Evolutionary conservation across 371 early-diverging fungal genomes (phyloP), one percentile per base, ranked within the genome.

Genomic region (Rhizopus stolonifer): DNA sequence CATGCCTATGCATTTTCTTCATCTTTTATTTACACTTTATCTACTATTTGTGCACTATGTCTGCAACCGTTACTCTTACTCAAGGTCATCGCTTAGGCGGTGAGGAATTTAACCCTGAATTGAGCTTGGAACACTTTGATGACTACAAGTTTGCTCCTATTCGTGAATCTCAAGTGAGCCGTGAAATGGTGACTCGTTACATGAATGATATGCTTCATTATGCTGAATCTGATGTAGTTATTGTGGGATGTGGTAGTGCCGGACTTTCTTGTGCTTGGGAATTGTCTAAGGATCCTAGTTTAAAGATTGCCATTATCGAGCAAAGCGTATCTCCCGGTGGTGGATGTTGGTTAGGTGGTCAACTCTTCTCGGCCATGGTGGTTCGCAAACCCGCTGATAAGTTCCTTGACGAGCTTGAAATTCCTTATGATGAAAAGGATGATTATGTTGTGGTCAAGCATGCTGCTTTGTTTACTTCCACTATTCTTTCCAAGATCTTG

Each of bases 261-360:
- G 80, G 80, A 32, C 64, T 83, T 47, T 79, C 78, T 57, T 84
- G 84, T 54, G 89, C 89, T 21, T 88, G 79, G 74, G 83, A 83
- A 54, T 58, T 85, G 17, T 79, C 82, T 71, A 86, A 84, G 73
- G 79, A 78, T 61, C 87, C 86, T 46, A 63, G 77, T 24, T 58
- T 84, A 56, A 79, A 83, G 65, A 81, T 88, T 38, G 80, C 86
- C 18, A 77, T 85, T 46, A 82, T 85, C 49, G 86, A 85, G 57
- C 82, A 82, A 54, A 80, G 72, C 46, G 86, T 85, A 42, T 71
- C 84, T 17, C 87, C 87, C 24, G 87, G 87, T 40, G 87, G 74
- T 57, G 89, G 89, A 32, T 86, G 86, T 42, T 89, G 89, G 89
- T 72, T 89, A 45, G 89, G 89, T 34, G 89, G 89, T 13, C 89